Evolutionary conservation across 306 rosid genomes (phyloP), one percentile per base, ranked within the genome.

Genomic region (Sesbania bispinosa): DNA sequence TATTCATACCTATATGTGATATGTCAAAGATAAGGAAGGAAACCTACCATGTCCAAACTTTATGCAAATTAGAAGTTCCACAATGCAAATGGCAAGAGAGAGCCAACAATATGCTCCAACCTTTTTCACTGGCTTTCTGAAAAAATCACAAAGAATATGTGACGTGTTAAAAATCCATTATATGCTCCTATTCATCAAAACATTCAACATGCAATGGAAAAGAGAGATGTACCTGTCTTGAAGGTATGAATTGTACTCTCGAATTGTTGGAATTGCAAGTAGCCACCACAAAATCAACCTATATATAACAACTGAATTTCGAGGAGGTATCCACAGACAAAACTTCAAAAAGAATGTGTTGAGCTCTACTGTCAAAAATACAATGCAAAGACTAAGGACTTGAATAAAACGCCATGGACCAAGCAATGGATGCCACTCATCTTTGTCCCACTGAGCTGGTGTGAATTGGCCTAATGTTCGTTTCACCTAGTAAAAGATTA

Each of bases 61-160:
- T 60, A 95, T 91, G 88, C 99, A 91, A 68, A 95, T 95, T 62
- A 95, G 90, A 85, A 95, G 97, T 78, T 95, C 99, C 1, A 95
- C 86, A 7, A 95, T 91, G 84, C 99, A 95, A 70, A 95, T 95
- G 10, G 99, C 99, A 15, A 91, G 83, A 14, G 99, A 95, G 61
- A 95, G 96, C 99, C 99, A 95, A 86, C 99, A 95, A 81, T 91
- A 89, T 26, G 99, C 89, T 42, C 99, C 99, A 47, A 95, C 99
- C 83, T 95, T 95, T 74, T 95, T 95, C 82, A 85, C 96, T 1
- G 96, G 91, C 67, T 82, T 89, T 32, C 99, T 95, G 88, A 61
- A 85, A 78, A 45, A 45, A 42, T 42, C 42, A 64, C 45, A 30
- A 20, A 23, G 45, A 75, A 57, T 10, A 61, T 10, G 63, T 48